These are phyloP conservation scores for Wickerhamomyces hampshirensis DNA, from an alignment of 805 yeast species.

Conservation along the genomic window DNA sequence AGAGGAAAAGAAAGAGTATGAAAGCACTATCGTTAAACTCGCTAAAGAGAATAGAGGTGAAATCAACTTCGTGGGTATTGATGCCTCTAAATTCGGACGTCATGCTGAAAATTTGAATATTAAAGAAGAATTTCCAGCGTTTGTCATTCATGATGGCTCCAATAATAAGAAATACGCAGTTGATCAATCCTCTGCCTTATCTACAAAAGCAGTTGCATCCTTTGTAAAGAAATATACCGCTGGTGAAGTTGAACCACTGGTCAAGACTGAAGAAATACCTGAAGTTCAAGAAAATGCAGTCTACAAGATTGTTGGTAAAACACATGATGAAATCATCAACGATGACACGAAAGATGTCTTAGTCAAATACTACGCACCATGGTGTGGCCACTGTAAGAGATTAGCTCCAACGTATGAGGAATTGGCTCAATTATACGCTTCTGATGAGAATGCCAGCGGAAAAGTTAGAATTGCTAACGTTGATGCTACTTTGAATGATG, in stretches of 20 bases:
- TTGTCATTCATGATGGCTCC: slow-evolving; percentile 74
- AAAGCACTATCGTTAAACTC: slow-evolving; percentile 48
- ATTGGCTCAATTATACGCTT: slow-evolving; percentile 63
- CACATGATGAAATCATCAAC: slow-evolving; percentile 63
- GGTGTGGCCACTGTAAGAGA: slow-evolving; percentile 97
- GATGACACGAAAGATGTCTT: slow-evolving; percentile 62
- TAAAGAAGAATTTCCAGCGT: slow-evolving; percentile 82
- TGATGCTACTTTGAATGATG: slow-evolving; percentile 89
- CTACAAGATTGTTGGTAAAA: slow-evolving; percentile 75
- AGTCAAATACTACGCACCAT: slow-evolving; percentile 93
- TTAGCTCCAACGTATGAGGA: slow-evolving; percentile 87
- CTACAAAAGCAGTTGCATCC: slow-evolving; percentile 48
- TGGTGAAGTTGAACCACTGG: slow-evolving; percentile 64
- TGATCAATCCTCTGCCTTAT: slow-evolving; percentile 50
- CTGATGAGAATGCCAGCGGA: slow-evolving; percentile 41
- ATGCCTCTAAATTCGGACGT: slow-evolving; percentile 72
- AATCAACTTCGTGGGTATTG: slow-evolving; percentile 83
- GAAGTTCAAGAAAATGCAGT: slow-evolving; percentile 74
- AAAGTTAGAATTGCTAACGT: slow-evolving; percentile 77
- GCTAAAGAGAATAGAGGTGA: slow-evolving; percentile 77
- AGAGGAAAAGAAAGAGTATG: slow-evolving; percentile 58
- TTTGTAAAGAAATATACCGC: slow-evolving; percentile 60
- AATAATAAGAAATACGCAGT: slow-evolving; percentile 74
- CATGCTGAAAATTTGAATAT: slow-evolving; percentile 86
- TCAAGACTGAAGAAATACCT: slow-evolving; percentile 86